Evolutionary conservation across 148 eudicot genomes (phyloP).

Genomic region (Bassia scoparia): DNA sequence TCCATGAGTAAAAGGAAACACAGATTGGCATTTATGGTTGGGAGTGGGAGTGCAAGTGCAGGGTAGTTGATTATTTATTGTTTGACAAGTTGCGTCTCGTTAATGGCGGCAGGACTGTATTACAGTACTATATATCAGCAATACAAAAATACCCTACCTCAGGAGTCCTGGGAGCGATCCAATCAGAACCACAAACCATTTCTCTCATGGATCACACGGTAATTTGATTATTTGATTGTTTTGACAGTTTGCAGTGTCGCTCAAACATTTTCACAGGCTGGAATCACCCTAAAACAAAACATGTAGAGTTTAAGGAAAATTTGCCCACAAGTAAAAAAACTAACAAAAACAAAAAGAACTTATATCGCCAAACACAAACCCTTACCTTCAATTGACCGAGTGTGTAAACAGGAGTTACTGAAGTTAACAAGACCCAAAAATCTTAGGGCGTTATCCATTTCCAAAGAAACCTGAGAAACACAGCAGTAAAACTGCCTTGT

Average conservation of each 20-base stretch:
- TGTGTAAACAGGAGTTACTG: conserved; percentile 84
- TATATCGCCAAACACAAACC: neutral
- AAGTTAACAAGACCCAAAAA: conserved; percentile 85
- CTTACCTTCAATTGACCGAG: conserved; percentile 81
- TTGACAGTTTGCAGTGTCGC: conserved; percentile 82
- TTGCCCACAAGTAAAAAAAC: neutral
- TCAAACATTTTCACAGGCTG: conserved; percentile 86
- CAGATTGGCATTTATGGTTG: neutral
- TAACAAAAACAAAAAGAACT: neutral
- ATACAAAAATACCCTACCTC: conserved; percentile 44
- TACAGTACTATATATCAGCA: neutral
- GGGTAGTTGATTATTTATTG: no score
- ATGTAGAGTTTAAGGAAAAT: neutral
- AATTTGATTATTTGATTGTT: conserved; percentile 91
- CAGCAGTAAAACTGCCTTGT: neutral
- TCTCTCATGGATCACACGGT: conserved; percentile 86
- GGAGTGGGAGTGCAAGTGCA: no score
- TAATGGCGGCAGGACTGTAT: no score
- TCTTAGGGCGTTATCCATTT: conserved; percentile 86
- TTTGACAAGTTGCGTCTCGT: no score
- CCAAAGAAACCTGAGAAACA: conserved; percentile 66
- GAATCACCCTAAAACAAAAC: conserved; percentile 62
- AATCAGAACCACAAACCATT: conserved; percentile 94
- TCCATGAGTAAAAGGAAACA: no score
- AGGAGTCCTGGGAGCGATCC: conserved; percentile 87